These are phyloP conservation scores for Plasmopara halstedii DNA, from an alignment of 352 stramenopile genomes.

Conservation along the genomic window DNA sequence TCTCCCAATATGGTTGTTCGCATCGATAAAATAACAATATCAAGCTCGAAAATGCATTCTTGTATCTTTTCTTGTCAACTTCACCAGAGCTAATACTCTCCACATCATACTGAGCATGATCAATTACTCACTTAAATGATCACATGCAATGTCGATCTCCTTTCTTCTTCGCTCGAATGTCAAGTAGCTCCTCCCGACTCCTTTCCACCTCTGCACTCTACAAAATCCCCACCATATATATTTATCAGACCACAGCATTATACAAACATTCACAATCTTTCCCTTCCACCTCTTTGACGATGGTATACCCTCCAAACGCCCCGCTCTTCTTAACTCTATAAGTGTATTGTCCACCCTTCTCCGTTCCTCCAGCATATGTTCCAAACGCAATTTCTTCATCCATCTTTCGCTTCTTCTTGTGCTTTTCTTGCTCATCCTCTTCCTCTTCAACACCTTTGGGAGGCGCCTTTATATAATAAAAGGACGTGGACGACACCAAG, in stretches of 20 bases:
- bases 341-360: conserved; percentile 57
- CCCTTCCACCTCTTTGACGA: conserved; percentile 66
- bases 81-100: no score
- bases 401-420: conserved; percentile 41
- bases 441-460: conserved; percentile 42
- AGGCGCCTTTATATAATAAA: conserved; percentile 85
- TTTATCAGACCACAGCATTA: not conserved
- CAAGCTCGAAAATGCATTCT: no score
- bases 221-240: not conserved
- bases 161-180: conserved; percentile 84
- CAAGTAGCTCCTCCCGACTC: conserved; percentile 78
- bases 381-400: conserved; percentile 74
- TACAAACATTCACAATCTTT: not conserved
- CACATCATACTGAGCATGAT: no score
- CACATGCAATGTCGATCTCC: conserved; percentile 81
- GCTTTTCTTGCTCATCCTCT: conserved; percentile 31
- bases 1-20: no score
- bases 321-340: conserved; percentile 83
- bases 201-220: conserved; percentile 48
- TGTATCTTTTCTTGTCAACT: no score
- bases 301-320: conserved; percentile 76
- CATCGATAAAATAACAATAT: no score
- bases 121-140: conserved; percentile 1
- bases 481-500: conserved; percentile 81
- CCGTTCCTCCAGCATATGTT: conserved; percentile 82